Evolutionary conservation across 441 rosid genomes (phyloP), one percentile per base, ranked within the genome.

Genomic region (Metrosideros polymorpha): DNA sequence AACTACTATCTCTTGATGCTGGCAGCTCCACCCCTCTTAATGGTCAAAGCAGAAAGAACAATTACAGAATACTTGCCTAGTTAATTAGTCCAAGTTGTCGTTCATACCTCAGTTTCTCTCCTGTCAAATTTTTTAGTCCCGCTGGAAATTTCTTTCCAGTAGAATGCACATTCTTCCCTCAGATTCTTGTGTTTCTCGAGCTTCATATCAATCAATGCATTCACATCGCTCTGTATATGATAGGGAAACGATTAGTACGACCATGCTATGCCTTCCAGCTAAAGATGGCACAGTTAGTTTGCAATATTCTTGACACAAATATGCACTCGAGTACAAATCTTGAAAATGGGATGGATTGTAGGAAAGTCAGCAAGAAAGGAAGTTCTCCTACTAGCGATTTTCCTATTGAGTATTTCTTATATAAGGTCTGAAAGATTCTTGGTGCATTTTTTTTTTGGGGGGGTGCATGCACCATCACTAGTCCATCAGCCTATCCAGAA

Each of bases 161-260:
- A 94, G 89, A 93, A 96, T 86, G 88, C 54, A 30, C 95, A 94
- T 92, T 97, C 99, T 88, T 97, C 99, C 87, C 90, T 61, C 85
- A 95, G 90, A 91, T 96, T 96, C 91, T 97, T 96, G 92, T 92
- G 95, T 88, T 95, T 97, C 91, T 97, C 99, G 43, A 97, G 97
- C 91, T 96, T 97, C 97, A 92, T 90, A 71, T 96, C 97, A 76
- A 97, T 96, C 94, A 96, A 91, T 54, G 97, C 94, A 89, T 92
- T 91, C 83, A 95, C 95, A 82, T 92, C 90, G 88, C 89, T 91
- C 95, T 96, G 91, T 87, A 90, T 27, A 61, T 39, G 85, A 88
- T 87, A 89, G 85, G 56, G 86, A 76, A 54, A 88, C 53, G 54
- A 85, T 47, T 86, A 66, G 88, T 30, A 54, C 76, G 19, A 87